Conservation (phyloP, 1,284 basidiomycete species). For the Pterula multifida region DNA sequence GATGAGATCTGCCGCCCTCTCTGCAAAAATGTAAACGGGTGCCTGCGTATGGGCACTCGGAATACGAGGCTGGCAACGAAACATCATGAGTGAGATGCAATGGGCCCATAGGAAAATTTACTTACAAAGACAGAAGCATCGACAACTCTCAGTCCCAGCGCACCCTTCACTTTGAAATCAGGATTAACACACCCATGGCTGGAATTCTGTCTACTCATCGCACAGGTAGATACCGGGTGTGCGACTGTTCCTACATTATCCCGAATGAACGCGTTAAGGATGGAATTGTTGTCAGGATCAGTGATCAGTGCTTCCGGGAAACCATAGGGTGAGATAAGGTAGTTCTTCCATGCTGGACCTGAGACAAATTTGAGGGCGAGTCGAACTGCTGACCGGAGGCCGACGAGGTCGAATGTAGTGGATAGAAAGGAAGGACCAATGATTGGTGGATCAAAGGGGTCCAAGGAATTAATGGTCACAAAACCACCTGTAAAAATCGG, state of each 20-base stretch:
- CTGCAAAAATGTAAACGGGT: background rate
- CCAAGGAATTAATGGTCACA: slow-evolving; percentile 11
- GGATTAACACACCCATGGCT: slow-evolving; percentile 35
- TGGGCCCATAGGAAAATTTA: background rate
- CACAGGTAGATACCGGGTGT: slow-evolving; percentile 18
- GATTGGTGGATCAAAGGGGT: slow-evolving; percentile 17
- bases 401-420: slow-evolving; percentile 10
- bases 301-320: slow-evolving; percentile 10
- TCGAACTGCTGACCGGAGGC: slow-evolving; percentile 10
- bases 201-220: slow-evolving; percentile 15
- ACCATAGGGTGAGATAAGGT: slow-evolving; percentile 11
- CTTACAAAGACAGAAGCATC: slow-evolving; percentile 23
- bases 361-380: slow-evolving; percentile 8
- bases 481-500: slow-evolving; percentile 6
- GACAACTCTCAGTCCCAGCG: slow-evolving; percentile 22
- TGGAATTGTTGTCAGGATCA: slow-evolving; percentile 12
- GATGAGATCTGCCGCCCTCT: background rate
- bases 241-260: slow-evolving; percentile 11
- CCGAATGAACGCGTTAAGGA: slow-evolving; percentile 15
- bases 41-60: slow-evolving; percentile 1
- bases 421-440: slow-evolving; percentile 19
- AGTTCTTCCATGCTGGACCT: slow-evolving; percentile 10
- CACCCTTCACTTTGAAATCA: slow-evolving; percentile 26
- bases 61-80: background rate
- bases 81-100: too few relatives aligned